Evolutionary conservation across 225 moss, liverwort and hornwort genomes (phyloP).

Genomic region (Neckera pumila): DNA sequence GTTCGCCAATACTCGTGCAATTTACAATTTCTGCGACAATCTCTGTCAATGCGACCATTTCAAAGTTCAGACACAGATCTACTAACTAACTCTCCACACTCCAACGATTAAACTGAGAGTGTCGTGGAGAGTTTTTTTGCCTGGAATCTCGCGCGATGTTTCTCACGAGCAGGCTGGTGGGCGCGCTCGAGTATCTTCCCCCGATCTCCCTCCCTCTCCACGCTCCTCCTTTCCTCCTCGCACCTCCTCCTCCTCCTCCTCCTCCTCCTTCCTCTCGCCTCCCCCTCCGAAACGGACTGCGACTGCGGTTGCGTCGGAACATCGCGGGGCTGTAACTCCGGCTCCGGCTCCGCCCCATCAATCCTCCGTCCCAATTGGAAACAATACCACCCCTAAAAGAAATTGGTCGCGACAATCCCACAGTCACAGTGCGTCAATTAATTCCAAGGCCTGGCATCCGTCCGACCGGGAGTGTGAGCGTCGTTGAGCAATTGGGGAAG

Average conservation of each 20-base stretch:
- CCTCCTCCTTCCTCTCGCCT: conserved; percentile 18
- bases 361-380: neutral
- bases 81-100: neutral
- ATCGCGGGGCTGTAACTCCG: conserved; percentile 55
- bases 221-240: conserved; percentile 2
- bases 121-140: neutral
- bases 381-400: neutral
- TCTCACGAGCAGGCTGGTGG: conserved; percentile 86
- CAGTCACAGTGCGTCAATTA: neutral
- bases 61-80: neutral
- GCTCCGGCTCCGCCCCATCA: conserved; percentile 39
- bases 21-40: neutral
- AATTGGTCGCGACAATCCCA: neutral
- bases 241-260: neutral
- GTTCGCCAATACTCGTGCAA: neutral
- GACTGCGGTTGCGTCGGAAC: conserved; percentile 40
- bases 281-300: conserved; percentile 23
- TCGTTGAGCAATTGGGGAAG: neutral
- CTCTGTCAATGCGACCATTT: neutral
- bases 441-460: neutral
- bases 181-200: conserved; percentile 55
- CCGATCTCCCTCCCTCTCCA: conserved; percentile 44
- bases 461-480: neutral
- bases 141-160: conserved; percentile 94
- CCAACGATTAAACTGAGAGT: no score